Evolutionary conservation across 805 yeast genomes (phyloP), one percentile per base, ranked within the genome.

Genomic region (Wickerhamomyces bisporus): DNA sequence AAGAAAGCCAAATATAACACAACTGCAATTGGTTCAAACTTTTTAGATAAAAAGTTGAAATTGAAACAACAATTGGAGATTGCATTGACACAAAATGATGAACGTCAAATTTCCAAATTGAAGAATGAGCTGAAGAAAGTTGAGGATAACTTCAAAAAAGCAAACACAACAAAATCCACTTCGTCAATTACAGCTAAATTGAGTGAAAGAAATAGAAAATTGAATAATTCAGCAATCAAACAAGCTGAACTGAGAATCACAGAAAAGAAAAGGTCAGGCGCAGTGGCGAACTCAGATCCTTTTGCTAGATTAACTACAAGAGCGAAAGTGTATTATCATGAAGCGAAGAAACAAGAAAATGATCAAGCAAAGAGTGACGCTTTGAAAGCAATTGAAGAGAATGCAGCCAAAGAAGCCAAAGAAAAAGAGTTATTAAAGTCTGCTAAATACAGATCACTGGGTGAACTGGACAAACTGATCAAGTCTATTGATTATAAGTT

Each of bases 221-320:
- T 82, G 46, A 91, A 91, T 61, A 80, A 79, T 57, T 79, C 79
- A 36, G 76, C 75, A 34, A 77, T 88, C 49, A 79, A 94, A 54
- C 72, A 74, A 51, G 96, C 95, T 1, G 97, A 89, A 58, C 61
- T 78, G 35, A 68, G 69, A 49, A 77, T 83, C 34, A 71, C 73
- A 16, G 81, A 75, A 37, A 66, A 64, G 56, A 73, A 80, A 48
- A 77, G 64, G 54, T 60, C 47, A 52, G 60, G 57, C 34, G 40
- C 70, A 39, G 66, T 50, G 30, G 62, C 63, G 40, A 68, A 75
- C 38, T 76, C 71, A 50, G 86, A 93, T 64, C 98, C 98, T 17
- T 93, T 93, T 62, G 77, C 84, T 48, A 79, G 98, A 59, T 73
- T 93, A 55, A 82, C 86, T 58, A 91, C 98, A 1, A 83, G 79